Percentiles rank a stretch among this genome's conserved stretches.
These are phyloP conservation scores for Zoysia japonica DNA, from an alignment of 176 grass and related monocot genomes.

Conservation along the genomic window DNA sequence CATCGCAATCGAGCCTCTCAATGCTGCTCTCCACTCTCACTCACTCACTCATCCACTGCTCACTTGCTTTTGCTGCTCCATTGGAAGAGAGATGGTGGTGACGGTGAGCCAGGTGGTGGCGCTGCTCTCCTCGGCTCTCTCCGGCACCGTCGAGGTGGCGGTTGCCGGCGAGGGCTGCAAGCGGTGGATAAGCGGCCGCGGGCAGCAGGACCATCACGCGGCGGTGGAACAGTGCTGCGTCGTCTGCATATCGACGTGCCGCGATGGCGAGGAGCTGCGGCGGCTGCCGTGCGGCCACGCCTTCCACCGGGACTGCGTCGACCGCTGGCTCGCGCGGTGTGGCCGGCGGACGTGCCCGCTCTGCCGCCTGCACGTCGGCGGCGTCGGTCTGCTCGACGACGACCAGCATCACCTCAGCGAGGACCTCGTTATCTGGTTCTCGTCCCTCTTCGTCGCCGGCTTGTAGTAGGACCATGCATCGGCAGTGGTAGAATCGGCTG, in stretches of 20 bases:
- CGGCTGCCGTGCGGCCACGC: conserved; percentile 68
- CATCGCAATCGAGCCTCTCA: conserved; percentile 13
- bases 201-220: background rate
- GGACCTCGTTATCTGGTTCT: conserved; percentile 84
- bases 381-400: conserved; percentile 1
- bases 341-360: conserved; percentile 67
- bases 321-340: conserved; percentile 68
- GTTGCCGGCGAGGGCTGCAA: conserved; percentile 9
- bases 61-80: background rate
- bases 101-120: conserved; percentile 53
- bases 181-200: conserved; percentile 8
- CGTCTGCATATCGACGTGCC: conserved; percentile 69
- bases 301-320: conserved; percentile 70
- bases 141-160: conserved; percentile 15
- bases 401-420: conserved; percentile 56
- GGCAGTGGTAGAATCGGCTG: background rate
- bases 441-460: conserved; percentile 61
- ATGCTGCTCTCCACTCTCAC: conserved; percentile 21
- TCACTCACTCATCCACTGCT: background rate
- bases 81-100: background rate
- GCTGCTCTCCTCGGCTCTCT: conserved; percentile 42
- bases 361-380: conserved; percentile 58
- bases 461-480: conserved; percentile 1
- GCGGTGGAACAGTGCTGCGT: conserved; percentile 59
- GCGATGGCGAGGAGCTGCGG: conserved; percentile 46